Conservation (phyloP, 495 filamentous ascomycete genomes). For the Ramalina peruviana region DNA sequence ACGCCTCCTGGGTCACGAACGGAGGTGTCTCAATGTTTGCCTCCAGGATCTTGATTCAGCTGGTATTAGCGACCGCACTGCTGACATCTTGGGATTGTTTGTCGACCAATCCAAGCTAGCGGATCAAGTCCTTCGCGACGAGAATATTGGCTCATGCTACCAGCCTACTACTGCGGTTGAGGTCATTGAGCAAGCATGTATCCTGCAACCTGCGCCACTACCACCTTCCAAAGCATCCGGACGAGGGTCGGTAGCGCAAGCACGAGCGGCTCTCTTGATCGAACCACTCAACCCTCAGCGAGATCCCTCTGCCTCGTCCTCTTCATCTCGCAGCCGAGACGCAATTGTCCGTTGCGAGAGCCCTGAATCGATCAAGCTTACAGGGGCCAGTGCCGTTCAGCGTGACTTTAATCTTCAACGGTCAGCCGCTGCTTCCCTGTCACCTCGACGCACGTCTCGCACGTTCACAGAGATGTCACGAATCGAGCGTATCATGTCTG, state of each 20-base stretch:
- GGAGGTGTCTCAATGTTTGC: constrained; percentile 4
- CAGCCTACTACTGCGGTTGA: constrained; percentile 4
- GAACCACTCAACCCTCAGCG: constrained; percentile 9
- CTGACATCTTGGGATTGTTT: constrained; percentile 4
- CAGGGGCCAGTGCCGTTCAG: background rate
- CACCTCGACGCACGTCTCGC: background rate
- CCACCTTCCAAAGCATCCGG: background rate
- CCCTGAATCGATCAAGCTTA: background rate
- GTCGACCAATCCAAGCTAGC: constrained; percentile 1
- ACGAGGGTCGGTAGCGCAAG: constrained; percentile 10
- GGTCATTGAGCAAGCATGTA: constrained; percentile 9
- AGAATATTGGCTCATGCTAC: constrained; percentile 8
- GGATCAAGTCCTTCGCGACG: constrained; percentile 3
- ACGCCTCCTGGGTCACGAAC: constrained; percentile 9
- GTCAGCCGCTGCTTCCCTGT: background rate
- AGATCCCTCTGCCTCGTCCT: background rate
- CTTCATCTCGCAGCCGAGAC: background rate
- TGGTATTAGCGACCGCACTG: background rate
- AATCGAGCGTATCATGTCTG: constrained; percentile 12
- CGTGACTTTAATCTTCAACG: background rate
- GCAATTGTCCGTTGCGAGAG: background rate
- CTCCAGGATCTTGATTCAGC: constrained; percentile 1
- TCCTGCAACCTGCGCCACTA: background rate
- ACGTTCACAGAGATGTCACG: constrained; percentile 5
- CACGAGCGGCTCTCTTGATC: constrained; percentile 6